These are phyloP conservation scores for Nothophaeocryptopus gaeumannii DNA, from an alignment of 2,329 filamentous ascomycete genomes.

Conservation along the genomic window DNA sequence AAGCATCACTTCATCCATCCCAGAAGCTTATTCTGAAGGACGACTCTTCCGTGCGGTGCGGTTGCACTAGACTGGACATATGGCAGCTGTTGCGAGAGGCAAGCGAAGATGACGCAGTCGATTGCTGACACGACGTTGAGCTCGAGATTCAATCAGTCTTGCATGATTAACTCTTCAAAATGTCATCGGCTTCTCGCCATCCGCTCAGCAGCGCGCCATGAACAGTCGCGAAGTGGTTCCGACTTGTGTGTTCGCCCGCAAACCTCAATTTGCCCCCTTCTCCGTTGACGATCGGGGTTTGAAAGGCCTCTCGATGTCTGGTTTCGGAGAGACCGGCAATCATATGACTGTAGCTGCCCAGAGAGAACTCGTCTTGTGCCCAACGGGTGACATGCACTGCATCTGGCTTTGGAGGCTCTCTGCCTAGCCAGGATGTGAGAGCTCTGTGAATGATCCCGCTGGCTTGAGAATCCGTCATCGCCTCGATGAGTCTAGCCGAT, in stretches of 20 bases:
- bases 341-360: conserved; percentile 29
- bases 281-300: conserved; percentile 12
- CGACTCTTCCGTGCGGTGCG: no score
- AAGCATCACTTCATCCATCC: no score
- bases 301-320: conserved; percentile 22
- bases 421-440: conserved; percentile 22
- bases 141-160: no score
- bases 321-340: conserved; percentile 22
- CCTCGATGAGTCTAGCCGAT: conserved; percentile 22
- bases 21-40: no score
- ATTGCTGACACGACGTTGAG: no score
- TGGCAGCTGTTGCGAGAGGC: no score
- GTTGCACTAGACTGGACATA: no score
- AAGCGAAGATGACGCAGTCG: no score
- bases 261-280: conserved; percentile 23
- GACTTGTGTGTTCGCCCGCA: conserved; percentile 28
- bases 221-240: conserved; percentile 29
- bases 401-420: conserved; percentile 19
- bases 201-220: conserved; percentile 29
- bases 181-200: conserved; percentile 26
- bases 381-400: conserved; percentile 27
- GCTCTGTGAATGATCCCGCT: conserved; percentile 22
- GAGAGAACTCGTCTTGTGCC: conserved; percentile 21
- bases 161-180: conserved; percentile 11
- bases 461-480: conserved; percentile 20